Conservation (phyloP, 495 filamentous ascomycete species). For the Polyplosphaeria fusca region DNA sequence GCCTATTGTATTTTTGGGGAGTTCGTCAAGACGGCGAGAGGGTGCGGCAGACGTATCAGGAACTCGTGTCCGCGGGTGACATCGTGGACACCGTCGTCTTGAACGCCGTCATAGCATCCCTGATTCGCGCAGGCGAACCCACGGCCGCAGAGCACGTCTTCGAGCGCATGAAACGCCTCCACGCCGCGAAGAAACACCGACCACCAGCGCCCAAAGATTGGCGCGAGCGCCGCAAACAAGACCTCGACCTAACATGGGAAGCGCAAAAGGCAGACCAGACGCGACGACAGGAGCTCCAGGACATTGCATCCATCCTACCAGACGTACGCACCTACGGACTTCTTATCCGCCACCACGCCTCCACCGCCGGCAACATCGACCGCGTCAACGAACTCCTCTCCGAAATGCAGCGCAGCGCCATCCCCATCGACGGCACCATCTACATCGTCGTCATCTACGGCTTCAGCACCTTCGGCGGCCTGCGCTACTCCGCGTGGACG, state of each 20-base stretch:
- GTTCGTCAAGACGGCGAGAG: slow-evolving; percentile 63
- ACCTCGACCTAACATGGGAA: slow-evolving; percentile 38
- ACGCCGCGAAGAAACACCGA: slow-evolving; percentile 42
- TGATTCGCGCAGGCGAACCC: slow-evolving; percentile 69
- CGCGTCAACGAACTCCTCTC: slow-evolving; percentile 55
- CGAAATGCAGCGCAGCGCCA: slow-evolving; percentile 59
- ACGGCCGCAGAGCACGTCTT: slow-evolving; percentile 74
- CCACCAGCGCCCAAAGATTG: slow-evolving; percentile 32
- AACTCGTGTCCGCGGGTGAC: slow-evolving; percentile 75
- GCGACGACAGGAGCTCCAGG: slow-evolving; percentile 48
- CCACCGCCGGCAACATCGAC: slow-evolving; percentile 55
- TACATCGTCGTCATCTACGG: slow-evolving; percentile 70
- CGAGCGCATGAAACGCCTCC: slow-evolving; percentile 67
- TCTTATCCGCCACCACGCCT: slow-evolving; percentile 52
- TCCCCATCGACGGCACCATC: slow-evolving; percentile 59
- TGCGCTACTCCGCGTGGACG: slow-evolving; percentile 61
- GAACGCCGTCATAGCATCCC: slow-evolving; percentile 76
- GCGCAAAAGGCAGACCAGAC: slow-evolving; percentile 45
- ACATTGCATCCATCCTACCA: slow-evolving; percentile 55
- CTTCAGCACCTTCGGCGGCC: slow-evolving; percentile 69
- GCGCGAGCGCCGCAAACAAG: slow-evolving; percentile 36
- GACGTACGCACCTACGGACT: slow-evolving; percentile 63
- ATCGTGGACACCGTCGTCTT: slow-evolving; percentile 84
- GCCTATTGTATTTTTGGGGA: slow-evolving; percentile 78
- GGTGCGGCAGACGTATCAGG: slow-evolving; percentile 67